A percentile compares a stretch with the other conserved stretches of the same genome.
phyloP scores from a whole-genome alignment of 2,329 filamentous ascomycete genomes.

The Verticillium dahliae region DNA sequence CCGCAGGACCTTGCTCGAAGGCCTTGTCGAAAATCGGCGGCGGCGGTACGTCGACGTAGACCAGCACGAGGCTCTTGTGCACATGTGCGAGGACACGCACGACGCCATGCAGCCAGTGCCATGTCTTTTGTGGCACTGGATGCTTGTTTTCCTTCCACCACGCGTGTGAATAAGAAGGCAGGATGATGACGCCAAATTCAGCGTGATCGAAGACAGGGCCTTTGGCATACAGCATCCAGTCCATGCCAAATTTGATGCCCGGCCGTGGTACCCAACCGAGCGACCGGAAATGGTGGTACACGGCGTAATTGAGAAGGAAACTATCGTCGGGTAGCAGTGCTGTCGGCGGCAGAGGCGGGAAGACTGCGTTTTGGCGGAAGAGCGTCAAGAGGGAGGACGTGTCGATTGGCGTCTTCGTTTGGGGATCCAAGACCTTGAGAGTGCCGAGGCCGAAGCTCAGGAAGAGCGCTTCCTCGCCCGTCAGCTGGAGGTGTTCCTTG shows the following conservation, averaged over 20 bases:
- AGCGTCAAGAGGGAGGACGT: constrained; percentile 54
- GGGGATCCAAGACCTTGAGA: constrained; percentile 54
- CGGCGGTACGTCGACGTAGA: constrained; percentile 85
- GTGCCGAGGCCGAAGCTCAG: constrained; percentile 74
- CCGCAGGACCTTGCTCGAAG: constrained; percentile 49
- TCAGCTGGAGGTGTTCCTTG: constrained; percentile 85
- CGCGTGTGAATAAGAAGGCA: constrained; percentile 72
- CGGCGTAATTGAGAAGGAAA: constrained; percentile 80
- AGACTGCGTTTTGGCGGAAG: constrained; percentile 64
- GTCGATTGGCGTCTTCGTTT: constrained; percentile 37
- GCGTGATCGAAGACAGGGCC: constrained; percentile 94
- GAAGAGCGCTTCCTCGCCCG: constrained; percentile 87
- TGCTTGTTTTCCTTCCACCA: constrained; percentile 62
- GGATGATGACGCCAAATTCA: constrained; percentile 79
- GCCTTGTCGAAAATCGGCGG: constrained; percentile 44
- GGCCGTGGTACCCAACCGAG: constrained; percentile 90
- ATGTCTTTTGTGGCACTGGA: constrained; percentile 44
- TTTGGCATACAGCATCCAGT: constrained; percentile 89
- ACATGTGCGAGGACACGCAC: constrained; percentile 88
- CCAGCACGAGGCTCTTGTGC: constrained; percentile 79
- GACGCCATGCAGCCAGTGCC: constrained; percentile 83
- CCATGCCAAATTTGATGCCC: constrained; percentile 90
- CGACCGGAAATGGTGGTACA: constrained; percentile 94
- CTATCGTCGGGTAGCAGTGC: constrained; percentile 66
- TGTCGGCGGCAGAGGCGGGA: constrained; percentile 45